Percentiles rank a stretch among this genome's conserved stretches.
Conservation (phyloP, 306 rosid species). For the Quercus parvula region DNA sequence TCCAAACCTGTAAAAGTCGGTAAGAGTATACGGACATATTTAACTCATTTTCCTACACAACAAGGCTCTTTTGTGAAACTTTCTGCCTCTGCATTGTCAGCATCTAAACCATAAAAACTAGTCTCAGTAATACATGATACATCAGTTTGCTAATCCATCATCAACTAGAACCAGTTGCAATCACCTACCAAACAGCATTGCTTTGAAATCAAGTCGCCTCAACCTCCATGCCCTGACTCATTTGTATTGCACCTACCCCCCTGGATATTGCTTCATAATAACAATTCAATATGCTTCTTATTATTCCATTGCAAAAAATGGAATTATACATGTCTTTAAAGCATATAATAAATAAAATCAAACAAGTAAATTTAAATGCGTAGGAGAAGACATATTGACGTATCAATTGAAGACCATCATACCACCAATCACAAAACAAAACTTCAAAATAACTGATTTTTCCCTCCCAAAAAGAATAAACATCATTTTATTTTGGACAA, state of each 20-base stretch:
- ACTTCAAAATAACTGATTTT: background rate
- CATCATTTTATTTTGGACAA: constrained; percentile 1
- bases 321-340: background rate
- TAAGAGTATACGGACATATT: no score
- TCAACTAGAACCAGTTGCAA: constrained; percentile 15
- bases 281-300: constrained; percentile 31
- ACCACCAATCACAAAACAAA: background rate
- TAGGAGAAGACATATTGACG: no score
- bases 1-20: no score
- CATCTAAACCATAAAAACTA: no score
- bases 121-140: no score
- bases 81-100: no score
- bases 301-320: background rate
- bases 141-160: constrained; percentile 33
- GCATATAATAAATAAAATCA: background rate
- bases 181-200: constrained; percentile 55
- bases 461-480: no score
- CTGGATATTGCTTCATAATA: constrained; percentile 21
- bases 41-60: no score
- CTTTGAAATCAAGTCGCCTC: constrained; percentile 52
- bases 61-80: no score
- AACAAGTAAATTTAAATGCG: no score
- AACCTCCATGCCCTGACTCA: constrained; percentile 20
- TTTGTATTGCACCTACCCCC: constrained; percentile 24
- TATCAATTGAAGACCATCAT: no score